Evolutionary conservation across 2,329 filamentous ascomycete genomes (phyloP), one percentile per base, ranked within the genome.

Genomic region (Monosporascus sp.): DNA sequence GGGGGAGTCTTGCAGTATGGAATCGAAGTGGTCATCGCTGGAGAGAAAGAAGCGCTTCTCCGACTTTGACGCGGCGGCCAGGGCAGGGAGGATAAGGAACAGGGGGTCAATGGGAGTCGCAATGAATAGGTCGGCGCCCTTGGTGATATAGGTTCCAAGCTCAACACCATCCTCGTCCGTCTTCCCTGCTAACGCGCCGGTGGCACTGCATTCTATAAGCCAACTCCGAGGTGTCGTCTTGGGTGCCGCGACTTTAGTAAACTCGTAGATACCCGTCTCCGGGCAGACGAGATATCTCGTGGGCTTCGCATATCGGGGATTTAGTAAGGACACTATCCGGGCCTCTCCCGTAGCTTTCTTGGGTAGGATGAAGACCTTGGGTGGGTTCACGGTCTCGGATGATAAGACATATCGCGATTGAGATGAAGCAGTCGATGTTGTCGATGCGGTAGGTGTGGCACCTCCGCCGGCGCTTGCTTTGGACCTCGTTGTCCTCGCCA

Each of bases 101-200:
- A 97, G 66, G 5, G 90, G 81, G 69, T 99, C 94, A 52, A 96
- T 77, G 2, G 85, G 82, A 1, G 94, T 96, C 8, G 93, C 90
- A 55, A 97, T 73, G 63, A 88, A 87, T n/a, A 97, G 73, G 55
- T 91, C 85, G 36, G 90, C 84, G 44, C 78, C 79, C 63, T 85
- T 85, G 36, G 85, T 80, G 24, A 90, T 61, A 38, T 73, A 69
- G 0, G 69, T 55, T n/a, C 62, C 53, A n/a, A 71, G 65, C 24
- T 56, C 59, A 31, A 55, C 61, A 26, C 67, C 61, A 34, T 61
- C 57, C 37, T 57, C 44, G 3, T 46, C 49, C n/a, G 55, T 62
- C 8, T 54, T 51, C 19, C 31, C 40, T 43, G 59, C 31, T 7
- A 48, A 24, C 11, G 31, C 47, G 26, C 34, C 41, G 26, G 47